Base-by-base conservation (phyloP, 179 eudicot genomes). In the Beta macrorhiza region DNA sequence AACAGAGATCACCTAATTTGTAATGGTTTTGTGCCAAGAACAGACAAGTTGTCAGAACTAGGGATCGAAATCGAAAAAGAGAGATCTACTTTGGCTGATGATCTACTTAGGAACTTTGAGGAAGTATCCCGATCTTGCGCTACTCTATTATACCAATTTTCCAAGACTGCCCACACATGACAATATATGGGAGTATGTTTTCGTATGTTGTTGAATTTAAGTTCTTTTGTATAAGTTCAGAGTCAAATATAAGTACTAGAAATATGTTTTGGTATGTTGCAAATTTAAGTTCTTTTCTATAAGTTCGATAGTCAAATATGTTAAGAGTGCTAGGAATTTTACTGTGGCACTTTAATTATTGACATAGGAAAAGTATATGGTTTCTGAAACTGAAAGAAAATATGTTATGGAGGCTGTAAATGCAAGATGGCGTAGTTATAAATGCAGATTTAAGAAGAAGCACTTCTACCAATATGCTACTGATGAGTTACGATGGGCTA, bases 131-230 rank as follows among this genome's bases (percentile, higher is more conserved):
- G 37, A 32, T 32, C 37, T 32, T 32, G 37, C 37, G 37, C 37
- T 1, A 32, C 37, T 65, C 19, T 19, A 62, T 3, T 62, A 19
- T 20, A 17, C 22, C 2, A 20, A 49, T 6, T 72, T 51, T 13
- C 10, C 4, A 17, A 11, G 12, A n/a, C 56, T 72, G 20, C 75
- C 75, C 20, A 72, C 75, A 11, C 55, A 6, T 47, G 57, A 47
- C 25, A 72, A 72, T 4, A 72, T 72, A 72, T 72, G 75, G 75
- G 29, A 71, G 1, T 71, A n/a, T n/a, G 29, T 71, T 42, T 4
- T 16, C 25, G 37, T 32, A 32, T 32, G 37, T 32, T 32, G 37
- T 1, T 32, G 37, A 32, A 32, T 32, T 32, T 32, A 32, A 32
- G 37, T 32, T 32, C 37, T 32, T 32, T 32, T 32, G 37, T 32